These are phyloP conservation scores for Aspergillus latus DNA, from an alignment of 2,329 filamentous ascomycete genomes.

Conservation along the genomic window DNA sequence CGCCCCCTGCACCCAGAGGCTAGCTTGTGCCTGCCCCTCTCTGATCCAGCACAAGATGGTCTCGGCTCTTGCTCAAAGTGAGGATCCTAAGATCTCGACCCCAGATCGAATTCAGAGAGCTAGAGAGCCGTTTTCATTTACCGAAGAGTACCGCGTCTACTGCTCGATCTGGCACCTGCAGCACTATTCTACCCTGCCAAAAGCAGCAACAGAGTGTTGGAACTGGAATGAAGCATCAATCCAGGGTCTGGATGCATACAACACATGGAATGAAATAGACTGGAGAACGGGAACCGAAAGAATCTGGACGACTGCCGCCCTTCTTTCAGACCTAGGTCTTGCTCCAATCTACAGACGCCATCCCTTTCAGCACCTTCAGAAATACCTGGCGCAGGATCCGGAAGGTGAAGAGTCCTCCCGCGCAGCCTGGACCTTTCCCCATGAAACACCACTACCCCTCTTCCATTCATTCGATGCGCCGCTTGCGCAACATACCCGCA, in stretches of 20 bases:
- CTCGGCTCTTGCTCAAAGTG: neutral
- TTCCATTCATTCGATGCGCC: neutral
- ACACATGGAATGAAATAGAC: neutral
- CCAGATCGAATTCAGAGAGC: neutral
- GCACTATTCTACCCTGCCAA: neutral
- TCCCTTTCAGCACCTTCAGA: neutral
- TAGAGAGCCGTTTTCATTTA: neutral
- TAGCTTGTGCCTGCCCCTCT: neutral
- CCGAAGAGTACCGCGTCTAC: neutral
- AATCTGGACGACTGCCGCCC: neutral
- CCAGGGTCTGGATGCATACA: neutral
- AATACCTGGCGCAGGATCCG: neutral
- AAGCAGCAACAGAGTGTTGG: neutral
- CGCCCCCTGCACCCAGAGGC: neutral
- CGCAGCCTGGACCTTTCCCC: neutral
- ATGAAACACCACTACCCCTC: neutral
- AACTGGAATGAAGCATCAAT: neutral
- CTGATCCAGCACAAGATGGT: neutral
- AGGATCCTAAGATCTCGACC: neutral
- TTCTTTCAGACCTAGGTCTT: neutral
- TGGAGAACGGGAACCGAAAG: neutral
- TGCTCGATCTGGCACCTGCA: neutral
- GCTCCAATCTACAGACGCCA: neutral
- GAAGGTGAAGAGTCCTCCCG: neutral
- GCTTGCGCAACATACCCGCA: too few relatives aligned